Conservation (phyloP, 208 protist species). For the Balamuthia mandrillaris region DNA sequence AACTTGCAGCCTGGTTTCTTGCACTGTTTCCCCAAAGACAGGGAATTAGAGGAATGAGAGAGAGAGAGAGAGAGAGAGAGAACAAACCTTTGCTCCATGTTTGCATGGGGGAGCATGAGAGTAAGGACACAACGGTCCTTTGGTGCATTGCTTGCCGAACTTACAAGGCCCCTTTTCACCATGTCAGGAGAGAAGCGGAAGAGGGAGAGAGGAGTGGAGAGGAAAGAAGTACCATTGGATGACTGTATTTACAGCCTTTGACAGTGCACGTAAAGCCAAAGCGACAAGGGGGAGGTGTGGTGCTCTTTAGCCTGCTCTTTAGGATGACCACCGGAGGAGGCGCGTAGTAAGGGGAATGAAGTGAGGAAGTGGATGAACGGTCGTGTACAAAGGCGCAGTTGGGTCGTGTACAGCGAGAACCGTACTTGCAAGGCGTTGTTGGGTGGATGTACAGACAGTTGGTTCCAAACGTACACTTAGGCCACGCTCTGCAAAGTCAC, state of each 20-base stretch:
- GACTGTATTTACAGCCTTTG: not conserved
- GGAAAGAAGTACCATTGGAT: not conserved
- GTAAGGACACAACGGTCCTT: not conserved
- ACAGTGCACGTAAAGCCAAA: not conserved
- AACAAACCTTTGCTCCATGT: not conserved
- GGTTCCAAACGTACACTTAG: not conserved
- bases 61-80: no score
- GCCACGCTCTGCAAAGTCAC: not conserved
- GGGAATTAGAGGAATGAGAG: no score
- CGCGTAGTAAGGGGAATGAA: not conserved
- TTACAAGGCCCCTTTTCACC: not conserved
- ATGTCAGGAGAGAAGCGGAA: not conserved
- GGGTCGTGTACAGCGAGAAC: not conserved
- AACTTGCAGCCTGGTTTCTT: no score
- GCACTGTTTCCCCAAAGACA: no score
- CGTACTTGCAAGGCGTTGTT: not conserved
- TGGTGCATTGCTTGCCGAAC: not conserved
- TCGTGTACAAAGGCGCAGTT: constrained; percentile 1
- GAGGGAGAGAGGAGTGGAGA: not conserved
- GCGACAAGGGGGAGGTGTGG: no score
- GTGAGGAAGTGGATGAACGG: not conserved
- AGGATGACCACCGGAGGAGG: not conserved
- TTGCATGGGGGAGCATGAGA: not conserved
- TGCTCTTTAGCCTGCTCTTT: no score
- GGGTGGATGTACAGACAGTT: constrained; percentile 21